A percentile compares a stretch with the other conserved stretches of the same genome.
These are phyloP conservation scores for Borovskyia barvae DNA, from an alignment of 208 protist genomes.

Conservation along the genomic window DNA sequence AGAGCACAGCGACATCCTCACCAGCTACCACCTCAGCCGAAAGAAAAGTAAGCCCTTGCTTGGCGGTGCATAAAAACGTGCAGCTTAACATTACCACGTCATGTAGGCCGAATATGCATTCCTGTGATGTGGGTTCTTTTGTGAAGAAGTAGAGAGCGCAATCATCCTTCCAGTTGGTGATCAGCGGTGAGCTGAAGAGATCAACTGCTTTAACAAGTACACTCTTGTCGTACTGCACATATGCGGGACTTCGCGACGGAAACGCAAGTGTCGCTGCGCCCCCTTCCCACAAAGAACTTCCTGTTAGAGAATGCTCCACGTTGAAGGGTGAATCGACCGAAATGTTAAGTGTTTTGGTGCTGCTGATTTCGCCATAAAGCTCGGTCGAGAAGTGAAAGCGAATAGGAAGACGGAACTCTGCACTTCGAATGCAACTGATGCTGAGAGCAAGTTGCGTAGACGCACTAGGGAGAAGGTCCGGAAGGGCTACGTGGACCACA, in stretches of 20 bases:
- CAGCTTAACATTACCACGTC: slow-evolving; percentile 45
- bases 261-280: slow-evolving; percentile 12
- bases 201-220: slow-evolving; percentile 30
- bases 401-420: slow-evolving; percentile 34
- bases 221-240: slow-evolving; percentile 33
- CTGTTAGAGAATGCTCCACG: slow-evolving; percentile 24
- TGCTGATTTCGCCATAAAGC: slow-evolving; percentile 17
- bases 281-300: slow-evolving; percentile 11
- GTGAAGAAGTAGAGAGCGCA: slow-evolving; percentile 37
- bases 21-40: slow-evolving; percentile 40
- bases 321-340: slow-evolving; percentile 36
- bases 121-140: slow-evolving; percentile 17
- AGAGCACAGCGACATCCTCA: slow-evolving; percentile 34
- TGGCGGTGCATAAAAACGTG: slow-evolving; percentile 40
- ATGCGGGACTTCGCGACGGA: slow-evolving; percentile 15
- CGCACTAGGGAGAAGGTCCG: slow-evolving; percentile 10
- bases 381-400: slow-evolving; percentile 27
- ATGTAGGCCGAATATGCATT: slow-evolving; percentile 23
- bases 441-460: slow-evolving; percentile 17
- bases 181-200: slow-evolving; percentile 15
- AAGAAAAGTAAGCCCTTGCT: slow-evolving; percentile 41
- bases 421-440: slow-evolving; percentile 27
- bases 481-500: slow-evolving; percentile 14
- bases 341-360: slow-evolving; percentile 20
- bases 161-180: slow-evolving; percentile 32